Evolutionary conservation across 2,329 filamentous ascomycete genomes (phyloP), one percentile per base, ranked within the genome.

Genomic region (Didymella pomorum): DNA sequence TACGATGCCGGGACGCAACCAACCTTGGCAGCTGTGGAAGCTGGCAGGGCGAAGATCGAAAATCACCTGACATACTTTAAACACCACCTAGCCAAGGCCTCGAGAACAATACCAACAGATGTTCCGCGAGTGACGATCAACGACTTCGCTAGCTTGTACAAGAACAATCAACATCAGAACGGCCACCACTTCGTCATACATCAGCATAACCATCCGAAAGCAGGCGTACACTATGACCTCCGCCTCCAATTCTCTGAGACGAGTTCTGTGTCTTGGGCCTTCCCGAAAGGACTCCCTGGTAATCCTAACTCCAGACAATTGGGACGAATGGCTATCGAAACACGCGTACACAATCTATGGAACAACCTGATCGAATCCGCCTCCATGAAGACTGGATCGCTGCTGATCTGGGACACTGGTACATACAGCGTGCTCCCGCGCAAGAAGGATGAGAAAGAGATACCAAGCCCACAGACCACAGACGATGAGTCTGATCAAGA

Each of bases 151-250:
- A 67, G 76, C 3, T 70, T 86, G 2, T 86, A 85, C 66, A 66
- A 68, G n/a, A 72, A 77, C 11, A 84, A 84, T 62, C 71, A 79
- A 48, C 75, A 81, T 56, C 54, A 71, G 0, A 60, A 80, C 42
- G 83, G 84, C 9, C 73, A 75, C 21, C 77, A 80, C 35, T 91
- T 91, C 68, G 85, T 91, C 50, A 82, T 91, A 35, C 88, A 91
- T 71, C 88, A 92, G 69, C 88, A 92, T 70, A 88, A 90, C 68
- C 89, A 91, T 70, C 89, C 89, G 1, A 73, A 89, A 42, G 87
- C 89, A 10, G 88, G 89, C 23, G 82, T 82, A 1, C 86, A 89
- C 70, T 90, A 91, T 78, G 89, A 91, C 72, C 79, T 91, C 20
- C 81, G 89, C 2, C 78, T 91, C 18, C 88, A 91, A 72, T 88